A percentile compares a stretch with the other conserved stretches of the same genome.
Evolutionary conservation across 2,329 filamentous ascomycete species (phyloP).

Genomic region (Coniochaeta pulveracea): DNA sequence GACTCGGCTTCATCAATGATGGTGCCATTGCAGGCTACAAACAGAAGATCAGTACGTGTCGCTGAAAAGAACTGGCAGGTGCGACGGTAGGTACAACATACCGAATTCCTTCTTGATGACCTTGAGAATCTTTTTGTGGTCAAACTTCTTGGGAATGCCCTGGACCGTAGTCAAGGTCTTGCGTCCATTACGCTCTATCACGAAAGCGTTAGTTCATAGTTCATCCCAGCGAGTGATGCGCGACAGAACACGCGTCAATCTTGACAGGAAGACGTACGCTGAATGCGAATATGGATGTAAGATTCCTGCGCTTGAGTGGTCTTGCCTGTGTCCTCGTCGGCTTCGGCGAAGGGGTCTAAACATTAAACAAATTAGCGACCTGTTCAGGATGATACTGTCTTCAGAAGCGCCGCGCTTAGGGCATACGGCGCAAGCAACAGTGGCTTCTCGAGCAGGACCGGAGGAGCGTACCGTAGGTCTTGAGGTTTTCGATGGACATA

Average conservation of each 20-base stretch:
- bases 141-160: conserved; percentile 97
- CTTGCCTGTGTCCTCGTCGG: conserved; percentile 97
- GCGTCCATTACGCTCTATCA: conserved; percentile 95
- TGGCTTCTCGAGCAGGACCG: neutral
- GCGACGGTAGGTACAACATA: conserved; percentile 29
- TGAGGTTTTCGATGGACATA: conserved; percentile 99
- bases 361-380: conserved; percentile 15
- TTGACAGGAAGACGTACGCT: conserved; percentile 56
- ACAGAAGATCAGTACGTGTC: neutral
- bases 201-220: neutral
- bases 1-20: conserved; percentile 66
- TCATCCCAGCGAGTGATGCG: neutral
- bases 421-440: no score
- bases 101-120: conserved; percentile 99
- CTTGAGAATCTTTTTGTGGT: conserved; percentile 99
- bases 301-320: conserved; percentile 94
- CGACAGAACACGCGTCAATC: neutral
- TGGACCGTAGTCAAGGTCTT: conserved; percentile 99
- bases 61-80: neutral
- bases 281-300: conserved; percentile 92
- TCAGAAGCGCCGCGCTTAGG: no score
- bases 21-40: conserved; percentile 95
- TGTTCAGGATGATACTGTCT: no score
- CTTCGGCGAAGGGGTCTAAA: conserved; percentile 99
- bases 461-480: conserved; percentile 69